These are phyloP conservation scores for Penicillium sp. DNA, from an alignment of 2,329 filamentous ascomycete species.

Conservation along the genomic window DNA sequence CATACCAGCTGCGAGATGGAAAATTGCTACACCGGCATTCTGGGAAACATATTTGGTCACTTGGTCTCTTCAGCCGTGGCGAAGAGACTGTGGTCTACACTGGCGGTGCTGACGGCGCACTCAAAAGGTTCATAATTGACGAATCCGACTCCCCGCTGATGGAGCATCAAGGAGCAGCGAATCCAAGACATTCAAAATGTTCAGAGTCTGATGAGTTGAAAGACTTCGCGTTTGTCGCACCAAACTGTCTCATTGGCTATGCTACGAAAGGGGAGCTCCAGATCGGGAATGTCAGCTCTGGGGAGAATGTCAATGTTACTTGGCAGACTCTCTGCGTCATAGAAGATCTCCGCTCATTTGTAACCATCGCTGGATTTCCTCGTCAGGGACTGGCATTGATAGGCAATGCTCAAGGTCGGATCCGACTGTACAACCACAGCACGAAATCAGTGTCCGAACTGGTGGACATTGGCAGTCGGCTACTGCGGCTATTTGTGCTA, in stretches of 20 bases:
- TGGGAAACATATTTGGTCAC: conserved; percentile 90
- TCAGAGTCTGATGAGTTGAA: conserved; percentile 27
- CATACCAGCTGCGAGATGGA: conserved; percentile 40
- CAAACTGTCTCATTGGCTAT: conserved; percentile 33
- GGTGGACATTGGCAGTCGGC: conserved; percentile 25
- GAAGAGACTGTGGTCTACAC: conserved; percentile 56
- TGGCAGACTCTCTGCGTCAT: conserved; percentile 31
- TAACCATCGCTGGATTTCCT: conserved; percentile 31
- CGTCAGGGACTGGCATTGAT: conserved; percentile 34
- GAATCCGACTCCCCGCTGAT: conserved; percentile 9
- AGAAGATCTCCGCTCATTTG: conserved; percentile 33
- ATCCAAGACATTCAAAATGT: conserved; percentile 4
- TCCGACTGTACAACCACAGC: conserved; percentile 38
- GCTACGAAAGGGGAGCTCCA: conserved; percentile 33
- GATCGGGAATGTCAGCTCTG: conserved; percentile 24
- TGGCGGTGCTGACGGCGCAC: conserved; percentile 78
- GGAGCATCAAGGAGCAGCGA: conserved; percentile 2
- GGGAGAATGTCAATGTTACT: conserved; percentile 13
- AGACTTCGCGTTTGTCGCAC: conserved; percentile 35
- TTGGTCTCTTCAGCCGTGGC: conserved; percentile 43
- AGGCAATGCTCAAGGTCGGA: conserved; percentile 31
- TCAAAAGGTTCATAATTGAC: conserved; percentile 40
- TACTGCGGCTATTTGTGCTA: conserved; percentile 31
- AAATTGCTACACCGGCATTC: conserved; percentile 64
- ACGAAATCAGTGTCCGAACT: conserved; percentile 29